phyloP scores from a whole-genome alignment of 306 rosid species.

The Trifolium subterraneum region DNA sequence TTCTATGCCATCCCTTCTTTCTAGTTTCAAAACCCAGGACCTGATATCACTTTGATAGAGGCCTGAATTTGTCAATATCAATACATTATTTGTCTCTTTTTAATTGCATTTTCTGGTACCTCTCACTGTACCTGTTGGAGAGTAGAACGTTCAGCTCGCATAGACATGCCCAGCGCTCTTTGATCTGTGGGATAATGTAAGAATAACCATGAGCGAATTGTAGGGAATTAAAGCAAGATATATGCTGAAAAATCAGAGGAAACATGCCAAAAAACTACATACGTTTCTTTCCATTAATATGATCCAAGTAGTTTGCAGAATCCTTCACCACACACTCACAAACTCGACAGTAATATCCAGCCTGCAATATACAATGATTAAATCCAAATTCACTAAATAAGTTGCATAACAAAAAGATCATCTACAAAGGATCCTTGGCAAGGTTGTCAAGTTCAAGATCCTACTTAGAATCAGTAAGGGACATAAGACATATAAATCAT shows the following conservation, averaged over 20 bases:
- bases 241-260: conserved; percentile 18
- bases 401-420: conserved; percentile 21
- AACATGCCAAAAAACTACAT: conserved; percentile 43
- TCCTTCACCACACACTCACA: conserved; percentile 99
- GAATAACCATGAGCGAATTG: conserved; percentile 31
- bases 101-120: not conserved
- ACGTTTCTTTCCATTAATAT: conserved; percentile 99
- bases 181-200: conserved; percentile 63
- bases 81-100: not conserved
- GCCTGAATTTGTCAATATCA: not conserved
- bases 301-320: conserved; percentile 98
- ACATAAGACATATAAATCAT: not conserved
- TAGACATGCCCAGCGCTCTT: conserved; percentile 99
- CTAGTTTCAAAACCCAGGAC: not conserved
- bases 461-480: not conserved
- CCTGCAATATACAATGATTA: conserved; percentile 58
- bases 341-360: conserved; percentile 92
- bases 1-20: not conserved
- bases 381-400: conserved; percentile 29
- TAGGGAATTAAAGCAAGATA: conserved; percentile 21
- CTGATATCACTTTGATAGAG: not conserved
- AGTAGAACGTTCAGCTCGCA: conserved; percentile 95
- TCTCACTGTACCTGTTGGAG: conserved; percentile 70
- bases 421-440: not conserved
- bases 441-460: not conserved